These are phyloP conservation scores for Chaetoceros muelleri DNA, from an alignment of 108 stramenopile species.

Conservation along the genomic window DNA sequence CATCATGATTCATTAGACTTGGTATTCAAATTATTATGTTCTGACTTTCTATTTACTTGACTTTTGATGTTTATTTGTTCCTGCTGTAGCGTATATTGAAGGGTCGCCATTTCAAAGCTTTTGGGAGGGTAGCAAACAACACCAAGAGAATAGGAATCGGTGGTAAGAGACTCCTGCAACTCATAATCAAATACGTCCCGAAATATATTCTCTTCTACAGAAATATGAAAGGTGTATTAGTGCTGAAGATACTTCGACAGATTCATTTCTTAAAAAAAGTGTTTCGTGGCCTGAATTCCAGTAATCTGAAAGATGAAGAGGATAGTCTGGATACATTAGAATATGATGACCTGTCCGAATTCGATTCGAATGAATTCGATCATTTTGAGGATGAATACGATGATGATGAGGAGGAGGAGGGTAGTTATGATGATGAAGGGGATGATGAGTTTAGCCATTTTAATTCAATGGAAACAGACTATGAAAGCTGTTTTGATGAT, in stretches of 20 bases:
- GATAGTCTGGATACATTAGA: background rate
- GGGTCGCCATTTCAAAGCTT: constrained; percentile 60
- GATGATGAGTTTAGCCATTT: background rate
- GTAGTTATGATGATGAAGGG: background rate
- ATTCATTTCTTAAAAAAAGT: constrained; percentile 61
- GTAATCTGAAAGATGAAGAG: background rate
- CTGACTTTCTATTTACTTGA: background rate
- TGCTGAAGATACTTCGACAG: constrained; percentile 47
- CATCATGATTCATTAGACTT: background rate
- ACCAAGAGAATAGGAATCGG: constrained; percentile 36
- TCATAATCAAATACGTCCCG: constrained; percentile 75
- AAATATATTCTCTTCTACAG: constrained; percentile 70
- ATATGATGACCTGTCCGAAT: background rate
- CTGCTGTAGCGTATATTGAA: constrained; percentile 43
- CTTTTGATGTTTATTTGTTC: too few relatives aligned
- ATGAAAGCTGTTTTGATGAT: constrained; percentile 3
- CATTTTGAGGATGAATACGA: background rate
- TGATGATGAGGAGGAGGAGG: background rate
- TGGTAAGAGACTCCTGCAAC: constrained; percentile 44
- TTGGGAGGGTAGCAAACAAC: constrained; percentile 54
- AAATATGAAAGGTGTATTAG: constrained; percentile 69
- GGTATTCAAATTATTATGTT: background rate
- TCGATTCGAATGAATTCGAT: background rate
- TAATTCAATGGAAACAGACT: background rate
- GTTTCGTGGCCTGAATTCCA: background rate